Conservation (phyloP, 495 filamentous ascomycete genomes). For the Haplographium delicatum region DNA sequence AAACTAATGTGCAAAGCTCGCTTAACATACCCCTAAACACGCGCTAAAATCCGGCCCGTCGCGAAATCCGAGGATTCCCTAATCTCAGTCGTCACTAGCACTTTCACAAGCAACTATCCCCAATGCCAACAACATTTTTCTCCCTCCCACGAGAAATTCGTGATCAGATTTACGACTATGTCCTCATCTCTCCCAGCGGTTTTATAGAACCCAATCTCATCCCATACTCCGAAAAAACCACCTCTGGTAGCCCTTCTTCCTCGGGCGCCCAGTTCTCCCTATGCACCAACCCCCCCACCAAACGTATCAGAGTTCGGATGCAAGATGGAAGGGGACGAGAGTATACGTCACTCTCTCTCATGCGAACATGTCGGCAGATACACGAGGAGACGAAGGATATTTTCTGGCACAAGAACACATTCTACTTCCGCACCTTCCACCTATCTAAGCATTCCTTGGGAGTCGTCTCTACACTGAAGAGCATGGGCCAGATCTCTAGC, state of each 20-base stretch:
- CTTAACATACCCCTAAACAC: no score
- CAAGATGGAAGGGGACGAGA: background rate
- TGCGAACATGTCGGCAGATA: constrained; percentile 14
- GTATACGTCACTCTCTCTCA: constrained; percentile 11
- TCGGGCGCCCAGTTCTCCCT: background rate
- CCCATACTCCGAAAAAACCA: background rate
- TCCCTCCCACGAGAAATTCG: constrained; percentile 20
- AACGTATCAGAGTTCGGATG: background rate
- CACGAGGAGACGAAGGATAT: constrained; percentile 14
- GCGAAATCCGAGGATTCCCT: background rate
- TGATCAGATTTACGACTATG: constrained; percentile 15
- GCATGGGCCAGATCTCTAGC: constrained; percentile 16
- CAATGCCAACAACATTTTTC: constrained; percentile 16
- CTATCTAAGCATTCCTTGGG: constrained; percentile 1
- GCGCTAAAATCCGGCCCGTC: background rate
- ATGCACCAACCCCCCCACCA: background rate
- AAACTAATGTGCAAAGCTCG: no score
- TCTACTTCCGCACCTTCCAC: constrained; percentile 19
- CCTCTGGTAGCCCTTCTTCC: background rate
- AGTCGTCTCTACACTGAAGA: constrained; percentile 4
- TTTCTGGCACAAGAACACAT: constrained; percentile 17
- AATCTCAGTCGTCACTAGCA: background rate
- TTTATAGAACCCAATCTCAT: background rate
- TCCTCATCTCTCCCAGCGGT: constrained; percentile 16
- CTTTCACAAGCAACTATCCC: background rate